Percentiles rank a stretch among this genome's conserved stretches.
Conservation (phyloP, 2,329 filamentous ascomycete genomes). For the Passalora sequoiae region DNA sequence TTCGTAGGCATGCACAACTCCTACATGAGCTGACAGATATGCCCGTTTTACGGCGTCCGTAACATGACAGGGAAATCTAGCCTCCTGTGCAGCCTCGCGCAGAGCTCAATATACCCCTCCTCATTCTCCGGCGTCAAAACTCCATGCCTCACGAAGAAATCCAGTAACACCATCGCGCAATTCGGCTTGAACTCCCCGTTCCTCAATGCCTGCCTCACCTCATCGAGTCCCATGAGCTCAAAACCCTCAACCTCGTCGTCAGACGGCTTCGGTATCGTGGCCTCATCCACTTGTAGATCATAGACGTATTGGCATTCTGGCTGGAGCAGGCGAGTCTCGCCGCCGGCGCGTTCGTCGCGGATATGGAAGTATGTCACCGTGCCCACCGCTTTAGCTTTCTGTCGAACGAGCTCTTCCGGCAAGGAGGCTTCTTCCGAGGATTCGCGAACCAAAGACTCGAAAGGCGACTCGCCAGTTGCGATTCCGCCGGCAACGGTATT, state of each 20-base stretch:
- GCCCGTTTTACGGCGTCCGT: slow-evolving; percentile 31
- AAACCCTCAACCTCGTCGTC: slow-evolving; percentile 90
- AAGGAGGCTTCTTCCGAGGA: slow-evolving; percentile 84
- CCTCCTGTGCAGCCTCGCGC: slow-evolving; percentile 66
- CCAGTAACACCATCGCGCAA: slow-evolving; percentile 74
- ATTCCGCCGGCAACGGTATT: slow-evolving; percentile 89
- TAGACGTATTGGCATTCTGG: slow-evolving; percentile 91
- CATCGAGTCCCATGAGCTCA: slow-evolving; percentile 67
- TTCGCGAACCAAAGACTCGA: slow-evolving; percentile 80
- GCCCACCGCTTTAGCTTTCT: slow-evolving; percentile 55
- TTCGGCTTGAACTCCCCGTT: slow-evolving; percentile 86
- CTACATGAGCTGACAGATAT: background rate
- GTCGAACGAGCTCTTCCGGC: slow-evolving; percentile 62
- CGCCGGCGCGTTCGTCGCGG: slow-evolving; percentile 68
- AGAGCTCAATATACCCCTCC: slow-evolving; percentile 69
- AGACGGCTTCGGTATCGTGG: slow-evolving; percentile 66
- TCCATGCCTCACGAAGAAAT: slow-evolving; percentile 85
- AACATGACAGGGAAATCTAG: slow-evolving; percentile 61
- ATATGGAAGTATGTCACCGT: slow-evolving; percentile 82
- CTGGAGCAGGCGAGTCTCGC: slow-evolving; percentile 75
- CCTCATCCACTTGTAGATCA: slow-evolving; percentile 70
- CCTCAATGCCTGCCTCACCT: slow-evolving; percentile 65
- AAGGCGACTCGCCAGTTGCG: slow-evolving; percentile 70
- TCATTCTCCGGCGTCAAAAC: slow-evolving; percentile 76
- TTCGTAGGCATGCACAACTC: background rate